These are phyloP conservation scores for Kodamaea nitidulidarum DNA, from an alignment of 805 yeast genomes.

Conservation along the genomic window DNA sequence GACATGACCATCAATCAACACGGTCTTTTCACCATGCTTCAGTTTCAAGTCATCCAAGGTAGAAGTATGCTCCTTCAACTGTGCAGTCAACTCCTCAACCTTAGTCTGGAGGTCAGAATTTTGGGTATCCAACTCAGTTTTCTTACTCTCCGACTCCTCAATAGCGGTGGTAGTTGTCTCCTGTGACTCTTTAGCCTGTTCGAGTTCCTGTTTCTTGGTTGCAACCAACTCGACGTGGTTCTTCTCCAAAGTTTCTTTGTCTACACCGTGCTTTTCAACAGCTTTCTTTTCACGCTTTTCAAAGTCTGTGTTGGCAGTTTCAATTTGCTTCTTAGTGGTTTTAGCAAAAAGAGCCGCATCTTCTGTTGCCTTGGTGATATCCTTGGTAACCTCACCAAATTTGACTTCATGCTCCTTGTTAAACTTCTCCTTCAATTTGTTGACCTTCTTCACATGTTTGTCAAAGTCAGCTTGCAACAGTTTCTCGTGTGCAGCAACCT, in stretches of 20 bases:
- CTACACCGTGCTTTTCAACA: conserved; percentile 41
- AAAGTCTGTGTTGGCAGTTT: conserved; percentile 41
- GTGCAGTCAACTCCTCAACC: conserved; percentile 41
- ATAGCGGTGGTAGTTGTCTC: conserved; percentile 42
- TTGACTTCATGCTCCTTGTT: conserved; percentile 39
- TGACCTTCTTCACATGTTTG: conserved; percentile 35
- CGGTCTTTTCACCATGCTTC: conserved; percentile 28
- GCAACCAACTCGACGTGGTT: conserved; percentile 45
- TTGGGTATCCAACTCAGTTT: conserved; percentile 35
- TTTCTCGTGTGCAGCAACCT: conserved; percentile 31
- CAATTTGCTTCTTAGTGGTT: conserved; percentile 41
- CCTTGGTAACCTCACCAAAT: conserved; percentile 20
- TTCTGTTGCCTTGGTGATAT: conserved; percentile 25
- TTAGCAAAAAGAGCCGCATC: conserved; percentile 37
- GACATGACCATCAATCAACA: conserved; percentile 23
- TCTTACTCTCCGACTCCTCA: conserved; percentile 42
- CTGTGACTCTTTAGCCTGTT: conserved; percentile 38
- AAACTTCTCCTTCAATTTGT: conserved; percentile 35
- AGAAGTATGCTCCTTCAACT: conserved; percentile 37
- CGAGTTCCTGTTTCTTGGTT: conserved; percentile 42
- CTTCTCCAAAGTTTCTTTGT: conserved; percentile 39
- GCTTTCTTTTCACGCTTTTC: conserved; percentile 46
- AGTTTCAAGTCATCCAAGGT: conserved; percentile 30
- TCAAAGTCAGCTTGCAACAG: conserved; percentile 36
- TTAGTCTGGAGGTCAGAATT: conserved; percentile 35